phyloP scores from a whole-genome alignment of 352 stramenopile species.

The Thalassiosira pacifica region DNA sequence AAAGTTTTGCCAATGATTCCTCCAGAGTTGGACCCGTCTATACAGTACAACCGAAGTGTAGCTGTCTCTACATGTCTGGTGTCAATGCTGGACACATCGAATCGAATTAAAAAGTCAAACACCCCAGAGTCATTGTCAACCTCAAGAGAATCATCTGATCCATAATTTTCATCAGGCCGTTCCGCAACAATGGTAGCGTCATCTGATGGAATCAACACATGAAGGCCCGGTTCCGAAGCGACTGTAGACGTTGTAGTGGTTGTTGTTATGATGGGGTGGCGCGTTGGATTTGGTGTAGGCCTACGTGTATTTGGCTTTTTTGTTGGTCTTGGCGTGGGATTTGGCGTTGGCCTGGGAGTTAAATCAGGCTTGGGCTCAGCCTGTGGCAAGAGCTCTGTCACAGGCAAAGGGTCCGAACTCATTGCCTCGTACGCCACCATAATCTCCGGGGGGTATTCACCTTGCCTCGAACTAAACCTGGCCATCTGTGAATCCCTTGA shows the following conservation, averaged over 20 bases:
- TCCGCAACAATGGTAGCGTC: constrained; percentile 46
- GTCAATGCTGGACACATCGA: constrained; percentile 38
- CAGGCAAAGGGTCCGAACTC: not conserved
- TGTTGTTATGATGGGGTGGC: not conserved
- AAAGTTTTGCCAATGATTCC: constrained; percentile 38
- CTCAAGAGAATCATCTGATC: constrained; percentile 14
- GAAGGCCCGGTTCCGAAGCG: not conserved
- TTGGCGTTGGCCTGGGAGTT: constrained; percentile 5
- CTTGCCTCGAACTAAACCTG: constrained; percentile 53
- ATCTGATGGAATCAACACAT: constrained; percentile 37
- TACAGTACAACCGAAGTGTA: constrained; percentile 48
- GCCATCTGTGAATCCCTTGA: constrained; percentile 31
- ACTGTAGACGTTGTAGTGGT: not conserved
- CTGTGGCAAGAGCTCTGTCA: not conserved
- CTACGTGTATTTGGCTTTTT: not conserved
- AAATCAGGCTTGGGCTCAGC: not conserved
- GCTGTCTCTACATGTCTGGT: constrained; percentile 30
- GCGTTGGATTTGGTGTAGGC: not conserved
- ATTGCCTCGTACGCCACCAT: constrained; percentile 41
- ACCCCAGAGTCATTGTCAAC: constrained; percentile 42
- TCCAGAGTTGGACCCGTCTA: constrained; percentile 37
- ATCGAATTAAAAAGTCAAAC: constrained; percentile 36
- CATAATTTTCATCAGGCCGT: constrained; percentile 39
- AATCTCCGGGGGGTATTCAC: constrained; percentile 46
- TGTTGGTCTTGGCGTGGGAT: constrained; percentile 16